phyloP scores from a whole-genome alignment of 83 land plant species.

The Picea abies region DNA sequence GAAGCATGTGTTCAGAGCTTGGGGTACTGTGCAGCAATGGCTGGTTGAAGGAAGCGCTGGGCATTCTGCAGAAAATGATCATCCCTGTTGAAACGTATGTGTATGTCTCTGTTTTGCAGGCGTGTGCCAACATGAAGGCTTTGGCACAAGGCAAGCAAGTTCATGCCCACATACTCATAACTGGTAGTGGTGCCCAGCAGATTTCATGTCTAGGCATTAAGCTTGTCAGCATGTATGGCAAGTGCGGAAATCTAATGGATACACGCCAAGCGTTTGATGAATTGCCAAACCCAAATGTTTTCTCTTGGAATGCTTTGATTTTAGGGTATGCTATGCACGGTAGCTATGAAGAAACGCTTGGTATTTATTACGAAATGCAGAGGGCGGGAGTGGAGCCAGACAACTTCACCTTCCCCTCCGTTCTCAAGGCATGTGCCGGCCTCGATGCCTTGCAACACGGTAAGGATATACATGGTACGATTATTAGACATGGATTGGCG shows the following conservation, averaged over 20 bases:
- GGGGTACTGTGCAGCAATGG: no score
- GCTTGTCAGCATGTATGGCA: conserved; percentile 1
- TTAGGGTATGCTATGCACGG: background rate
- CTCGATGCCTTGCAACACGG: background rate
- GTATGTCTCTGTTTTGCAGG: background rate
- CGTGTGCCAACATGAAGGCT: background rate
- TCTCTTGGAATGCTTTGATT: conserved; percentile 18
- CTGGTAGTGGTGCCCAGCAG: background rate
- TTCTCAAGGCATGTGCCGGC: conserved; percentile 20
- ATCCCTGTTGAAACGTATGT: background rate
- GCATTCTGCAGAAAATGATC: no score
- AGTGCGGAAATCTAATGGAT: background rate
- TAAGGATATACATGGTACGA: conserved; percentile 16
- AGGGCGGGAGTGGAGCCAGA: conserved; percentile 1
- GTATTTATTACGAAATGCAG: conserved; percentile 1
- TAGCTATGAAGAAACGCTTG: background rate
- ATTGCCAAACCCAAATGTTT: conserved; percentile 1
- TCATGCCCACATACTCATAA: conserved; percentile 1
- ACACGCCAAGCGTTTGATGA: conserved; percentile 8
- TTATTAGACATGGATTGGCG: conserved; percentile 11
- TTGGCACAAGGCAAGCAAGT: background rate
- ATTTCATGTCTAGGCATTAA: background rate
- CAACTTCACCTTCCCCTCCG: conserved; percentile 11
- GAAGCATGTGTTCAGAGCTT: no score
- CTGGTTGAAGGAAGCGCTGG: no score